Base-by-base conservation (phyloP, 2,329 filamentous ascomycete species). In the Fusarium siculi region DNA sequence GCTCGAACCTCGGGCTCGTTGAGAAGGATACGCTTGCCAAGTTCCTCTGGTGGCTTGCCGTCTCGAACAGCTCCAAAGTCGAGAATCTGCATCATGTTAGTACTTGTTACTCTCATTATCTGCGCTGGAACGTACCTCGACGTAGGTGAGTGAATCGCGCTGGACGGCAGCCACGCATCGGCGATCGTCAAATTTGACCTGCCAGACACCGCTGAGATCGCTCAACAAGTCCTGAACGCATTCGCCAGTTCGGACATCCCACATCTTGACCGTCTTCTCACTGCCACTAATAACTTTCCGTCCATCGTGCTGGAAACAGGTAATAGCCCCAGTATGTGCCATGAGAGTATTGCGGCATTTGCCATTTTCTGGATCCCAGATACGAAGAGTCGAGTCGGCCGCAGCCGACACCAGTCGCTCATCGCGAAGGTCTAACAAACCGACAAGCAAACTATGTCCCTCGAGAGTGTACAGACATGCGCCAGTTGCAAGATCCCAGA, bases 221-320 rank as follows among this genome's bases (percentile, higher is more conserved):
- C 94, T 97, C 78, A 99, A 87, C 46, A 99, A 88, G 82, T 99
- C 96, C 75, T 96, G 93, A 58, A 97, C 91, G 80, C 95, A 98
- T 77, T 98, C 93, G 54, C 96, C 96, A 4, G 92, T 97, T 77
- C 91, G 90, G 55, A 98, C 93, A 79, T 99, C 94, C 96, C 96
- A 99, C 94, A 99, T 97, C 86, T 99, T 99, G 73, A 99, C 87
- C 7, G 94, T 98, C 78, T 96, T 92, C 81, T 99, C 96, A 66
- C 94, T 97, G 62, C 96, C 96, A 44, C 94, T 97, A 64, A 99
- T 97, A 39, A 99, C 95, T 80, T 99, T 99, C 74, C 95, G 93
- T 0, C 93, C 94, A 80, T 99, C 96, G 77, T 99, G 96, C 82
- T 99, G 96, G 83, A 99, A 99, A 82, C 96, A 99, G 9, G 96